Conservation (phyloP, 2,329 filamentous ascomycete genomes). For the Lachnellula arida region DNA sequence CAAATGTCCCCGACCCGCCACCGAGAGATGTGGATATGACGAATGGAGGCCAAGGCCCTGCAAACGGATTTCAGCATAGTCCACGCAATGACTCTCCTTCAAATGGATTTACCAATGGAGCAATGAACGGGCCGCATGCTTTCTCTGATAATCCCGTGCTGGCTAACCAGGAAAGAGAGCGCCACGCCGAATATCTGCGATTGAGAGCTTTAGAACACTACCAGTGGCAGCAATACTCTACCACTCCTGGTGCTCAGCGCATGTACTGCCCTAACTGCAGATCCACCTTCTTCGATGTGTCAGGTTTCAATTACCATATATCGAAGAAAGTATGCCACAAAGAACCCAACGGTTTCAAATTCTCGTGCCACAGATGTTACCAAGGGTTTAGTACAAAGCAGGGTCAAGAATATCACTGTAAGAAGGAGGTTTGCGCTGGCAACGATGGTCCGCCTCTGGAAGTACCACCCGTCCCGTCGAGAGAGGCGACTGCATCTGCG, state of each 20-base stretch:
- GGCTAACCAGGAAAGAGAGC: conserved; percentile 10
- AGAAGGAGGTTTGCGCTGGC: conserved; percentile 7
- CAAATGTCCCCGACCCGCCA: conserved; percentile 2
- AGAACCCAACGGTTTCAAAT: conserved; percentile 16
- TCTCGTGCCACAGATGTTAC: conserved; percentile 14
- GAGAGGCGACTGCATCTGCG: not conserved
- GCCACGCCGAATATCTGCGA: not conserved
- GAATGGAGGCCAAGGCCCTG: not conserved
- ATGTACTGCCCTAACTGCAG: conserved; percentile 4
- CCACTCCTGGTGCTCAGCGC: not conserved
- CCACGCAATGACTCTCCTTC: not conserved
- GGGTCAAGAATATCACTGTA: conserved; percentile 19
- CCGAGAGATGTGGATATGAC: conserved; percentile 8
- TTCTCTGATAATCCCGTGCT: conserved; percentile 4
- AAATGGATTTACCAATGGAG: too few relatives aligned
- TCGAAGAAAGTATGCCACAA: conserved; percentile 16
- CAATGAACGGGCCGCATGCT: not conserved
- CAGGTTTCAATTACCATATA: conserved; percentile 14
- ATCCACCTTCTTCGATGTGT: not conserved
- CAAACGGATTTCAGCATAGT: not conserved
- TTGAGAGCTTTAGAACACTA: not conserved
- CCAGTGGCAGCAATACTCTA: not conserved
- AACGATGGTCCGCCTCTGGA: not conserved
- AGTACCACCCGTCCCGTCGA: not conserved
- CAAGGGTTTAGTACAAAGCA: conserved; percentile 23